Base-by-base conservation (phyloP, 2,329 filamentous ascomycete genomes). In the Arthrinium puccinioides region DNA sequence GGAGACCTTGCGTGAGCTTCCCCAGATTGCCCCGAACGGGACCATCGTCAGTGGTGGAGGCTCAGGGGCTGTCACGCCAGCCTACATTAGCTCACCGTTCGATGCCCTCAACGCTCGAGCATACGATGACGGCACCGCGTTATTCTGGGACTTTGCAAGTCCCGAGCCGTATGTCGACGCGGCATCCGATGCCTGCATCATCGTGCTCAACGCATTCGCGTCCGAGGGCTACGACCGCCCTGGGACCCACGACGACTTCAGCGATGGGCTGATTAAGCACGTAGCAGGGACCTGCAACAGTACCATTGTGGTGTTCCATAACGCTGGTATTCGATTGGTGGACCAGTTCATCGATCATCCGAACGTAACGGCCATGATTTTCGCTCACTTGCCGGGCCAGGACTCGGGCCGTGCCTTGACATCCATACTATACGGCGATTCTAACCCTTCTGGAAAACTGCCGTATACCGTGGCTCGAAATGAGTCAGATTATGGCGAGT, bases 181-280 rank as follows among this genome's bases (percentile, higher is more conserved):
- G 2, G 57, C 45, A 4, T 67, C 71, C 2, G 72, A 88, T 48
- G 69, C 86, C 6, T 92, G 87, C 44, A 58, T 83, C 3, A 75
- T 82, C 0, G 75, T 83, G 45, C 72, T 76, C 46, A 84, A 84
- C 50, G 73, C 69, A 7, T 85, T 82, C 57, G 76, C 82, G 1
- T 79, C 82, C 2, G 87, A 94, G 59, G 84, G 82, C 2, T 82
- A 72, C 44, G 71, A 86, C 41, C 69, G 77, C 32, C 64, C 74
- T 0, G 69, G 67, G 7, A 63, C 86, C 27, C 69, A 70, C 21
- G 85, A 90, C 52, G 80, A 82, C 41, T 76, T 76, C 36, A 79
- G 74, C 2, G 78, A 84, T 44, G 58, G 55, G 0, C 59, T 97
- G 37, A 84, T 97, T 61, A 74, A 83, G 60, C 87, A 84, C 31